Evolutionary conservation across 2,329 filamentous ascomycete species (phyloP).

Genomic region (Fusarium penzigii): DNA sequence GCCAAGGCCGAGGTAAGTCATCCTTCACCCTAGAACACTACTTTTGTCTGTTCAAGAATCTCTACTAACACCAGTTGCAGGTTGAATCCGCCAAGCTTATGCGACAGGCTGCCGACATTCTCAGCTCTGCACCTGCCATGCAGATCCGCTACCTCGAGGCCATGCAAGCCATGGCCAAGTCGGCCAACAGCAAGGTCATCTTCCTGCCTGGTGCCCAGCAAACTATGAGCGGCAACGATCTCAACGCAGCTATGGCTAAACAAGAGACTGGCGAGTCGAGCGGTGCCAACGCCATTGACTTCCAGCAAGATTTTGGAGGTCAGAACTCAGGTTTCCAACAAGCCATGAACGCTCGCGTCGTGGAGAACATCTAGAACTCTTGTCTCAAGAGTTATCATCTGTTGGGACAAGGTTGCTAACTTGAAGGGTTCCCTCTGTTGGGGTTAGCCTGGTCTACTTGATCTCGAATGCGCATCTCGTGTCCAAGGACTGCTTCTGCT

Average conservation of each 20-base stretch:
- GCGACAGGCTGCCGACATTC: slow-evolving; percentile 90
- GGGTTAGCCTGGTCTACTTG: slow-evolving; percentile 40
- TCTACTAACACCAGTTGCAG: slow-evolving; percentile 21
- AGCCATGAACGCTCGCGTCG: slow-evolving; percentile 77
- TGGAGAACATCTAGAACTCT: slow-evolving; percentile 76
- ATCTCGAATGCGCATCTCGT: slow-evolving; percentile 27
- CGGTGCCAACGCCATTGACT: slow-evolving; percentile 43
- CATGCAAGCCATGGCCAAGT: slow-evolving; percentile 98
- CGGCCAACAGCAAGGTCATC: slow-evolving; percentile 84
- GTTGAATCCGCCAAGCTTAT: slow-evolving; percentile 95
- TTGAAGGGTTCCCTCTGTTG: slow-evolving; percentile 27
- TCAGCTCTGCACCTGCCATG: slow-evolving; percentile 92
- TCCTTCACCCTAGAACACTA: neutral
- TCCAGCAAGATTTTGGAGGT: slow-evolving; percentile 54
- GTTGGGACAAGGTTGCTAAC: slow-evolving; percentile 32
- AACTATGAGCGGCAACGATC: slow-evolving; percentile 48
- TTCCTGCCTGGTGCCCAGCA: slow-evolving; percentile 68
- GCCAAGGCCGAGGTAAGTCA: slow-evolving; percentile 75
- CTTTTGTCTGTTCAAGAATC: neutral
- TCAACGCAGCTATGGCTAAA: slow-evolving; percentile 46
- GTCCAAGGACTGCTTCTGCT: slow-evolving; percentile 3
- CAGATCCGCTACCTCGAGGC: slow-evolving; percentile 97
- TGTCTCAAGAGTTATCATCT: slow-evolving; percentile 10
- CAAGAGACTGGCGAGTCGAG: slow-evolving; percentile 48
- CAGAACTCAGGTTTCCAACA: slow-evolving; percentile 68